Evolutionary conservation across 768 basidiomycete species (phyloP).

Genomic region (Podaxis pistillaris): DNA sequence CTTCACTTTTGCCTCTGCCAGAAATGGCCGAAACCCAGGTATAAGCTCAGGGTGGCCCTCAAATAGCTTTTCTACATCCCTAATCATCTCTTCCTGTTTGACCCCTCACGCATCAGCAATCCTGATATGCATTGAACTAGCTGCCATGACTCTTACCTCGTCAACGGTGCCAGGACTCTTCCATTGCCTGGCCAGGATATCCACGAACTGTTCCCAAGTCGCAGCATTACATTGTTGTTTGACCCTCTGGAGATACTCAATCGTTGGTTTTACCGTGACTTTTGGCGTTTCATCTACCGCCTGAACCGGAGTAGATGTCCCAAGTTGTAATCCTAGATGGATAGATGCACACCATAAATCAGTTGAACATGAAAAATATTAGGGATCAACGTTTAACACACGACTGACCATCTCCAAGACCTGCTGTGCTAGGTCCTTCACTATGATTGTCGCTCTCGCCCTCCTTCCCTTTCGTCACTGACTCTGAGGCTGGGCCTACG

Average conservation of each 20-base stretch:
- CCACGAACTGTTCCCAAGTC: not conserved
- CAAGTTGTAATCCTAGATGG: not conserved
- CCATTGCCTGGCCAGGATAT: conserved; percentile 7
- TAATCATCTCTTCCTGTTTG: conserved; percentile 3
- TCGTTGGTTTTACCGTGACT: not conserved
- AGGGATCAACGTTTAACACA: not conserved
- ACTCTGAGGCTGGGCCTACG: not conserved
- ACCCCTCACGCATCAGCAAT: not conserved
- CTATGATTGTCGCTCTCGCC: not conserved
- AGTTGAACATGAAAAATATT: not conserved
- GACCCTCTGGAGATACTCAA: not conserved
- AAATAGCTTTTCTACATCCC: conserved; percentile 5
- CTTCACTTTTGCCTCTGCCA: not conserved
- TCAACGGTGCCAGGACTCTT: not conserved
- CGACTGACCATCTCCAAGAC: not conserved
- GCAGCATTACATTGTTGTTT: not conserved
- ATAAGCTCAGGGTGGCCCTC: conserved; percentile 4
- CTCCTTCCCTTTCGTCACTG: not conserved
- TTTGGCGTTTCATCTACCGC: not conserved
- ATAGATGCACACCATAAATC: too few relatives aligned
- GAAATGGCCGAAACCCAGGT: conserved; percentile 1
- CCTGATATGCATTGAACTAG: not conserved
- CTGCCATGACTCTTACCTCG: not conserved
- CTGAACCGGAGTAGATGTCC: not conserved
- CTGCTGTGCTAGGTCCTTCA: not conserved